Conservation (phyloP, 176 grass and related monocot genomes). For the Cymbopogon citratus region DNA sequence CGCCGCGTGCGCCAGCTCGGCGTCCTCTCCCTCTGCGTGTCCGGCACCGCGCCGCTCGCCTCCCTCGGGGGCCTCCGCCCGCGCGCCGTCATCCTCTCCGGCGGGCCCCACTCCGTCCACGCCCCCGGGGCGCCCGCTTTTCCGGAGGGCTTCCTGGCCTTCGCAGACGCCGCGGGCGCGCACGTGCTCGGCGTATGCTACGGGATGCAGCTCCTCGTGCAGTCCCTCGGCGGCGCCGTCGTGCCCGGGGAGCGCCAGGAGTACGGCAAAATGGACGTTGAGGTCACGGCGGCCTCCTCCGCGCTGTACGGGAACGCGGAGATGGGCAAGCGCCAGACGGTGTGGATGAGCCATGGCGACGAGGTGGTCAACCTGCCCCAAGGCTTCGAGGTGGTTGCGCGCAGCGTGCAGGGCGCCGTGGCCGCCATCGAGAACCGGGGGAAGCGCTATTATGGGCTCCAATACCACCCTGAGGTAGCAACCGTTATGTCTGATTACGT, state of each 20-base stretch:
- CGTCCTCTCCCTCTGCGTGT: slow-evolving; percentile 80
- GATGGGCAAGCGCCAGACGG: slow-evolving; percentile 43
- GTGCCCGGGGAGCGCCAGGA: slow-evolving; percentile 57
- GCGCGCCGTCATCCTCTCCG: slow-evolving; percentile 56
- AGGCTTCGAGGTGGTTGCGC: slow-evolving; percentile 64
- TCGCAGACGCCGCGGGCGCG: slow-evolving; percentile 13
- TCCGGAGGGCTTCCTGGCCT: slow-evolving; percentile 52
- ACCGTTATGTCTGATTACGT: not conserved
- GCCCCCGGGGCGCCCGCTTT: slow-evolving; percentile 44
- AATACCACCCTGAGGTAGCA: slow-evolving; percentile 82
- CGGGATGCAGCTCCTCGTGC: slow-evolving; percentile 88
- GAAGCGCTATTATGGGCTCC: slow-evolving; percentile 63
- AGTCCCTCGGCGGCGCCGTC: slow-evolving; percentile 64
- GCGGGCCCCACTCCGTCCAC: slow-evolving; percentile 70
- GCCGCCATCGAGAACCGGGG: slow-evolving; percentile 51
- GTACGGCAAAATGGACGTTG: slow-evolving; percentile 81
- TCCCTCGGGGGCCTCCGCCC: slow-evolving; percentile 50
- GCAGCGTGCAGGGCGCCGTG: slow-evolving; percentile 60
- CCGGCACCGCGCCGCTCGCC: slow-evolving; percentile 63
- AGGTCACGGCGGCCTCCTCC: slow-evolving; percentile 23
- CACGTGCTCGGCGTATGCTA: slow-evolving; percentile 87
- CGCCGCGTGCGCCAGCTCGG: slow-evolving; percentile 76
- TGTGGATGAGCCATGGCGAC: slow-evolving; percentile 95
- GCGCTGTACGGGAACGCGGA: slow-evolving; percentile 39
- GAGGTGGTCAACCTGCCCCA: slow-evolving; percentile 56